These are phyloP conservation scores for Penicillium antarcticum DNA, from an alignment of 495 filamentous ascomycete species.

Conservation along the genomic window DNA sequence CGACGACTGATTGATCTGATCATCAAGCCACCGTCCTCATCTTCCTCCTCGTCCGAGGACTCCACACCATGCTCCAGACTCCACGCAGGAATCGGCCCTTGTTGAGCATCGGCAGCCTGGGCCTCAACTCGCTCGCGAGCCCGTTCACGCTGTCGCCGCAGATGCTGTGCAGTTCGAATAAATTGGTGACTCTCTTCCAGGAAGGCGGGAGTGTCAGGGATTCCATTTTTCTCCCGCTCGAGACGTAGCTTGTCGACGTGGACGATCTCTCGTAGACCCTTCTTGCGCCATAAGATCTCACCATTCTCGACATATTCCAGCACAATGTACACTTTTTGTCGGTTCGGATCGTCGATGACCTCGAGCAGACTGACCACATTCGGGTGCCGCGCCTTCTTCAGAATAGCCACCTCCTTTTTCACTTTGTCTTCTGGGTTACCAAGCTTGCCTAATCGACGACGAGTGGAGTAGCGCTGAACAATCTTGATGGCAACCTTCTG, in stretches of 20 bases:
- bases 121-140: constrained; percentile 50
- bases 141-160: constrained; percentile 56
- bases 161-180: constrained; percentile 52
- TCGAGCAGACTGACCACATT: constrained; percentile 94
- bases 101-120: constrained; percentile 43
- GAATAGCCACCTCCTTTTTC: constrained; percentile 92
- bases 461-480: constrained; percentile 91
- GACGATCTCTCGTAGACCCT: constrained; percentile 74
- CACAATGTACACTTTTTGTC: constrained; percentile 97
- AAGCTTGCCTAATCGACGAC: constrained; percentile 77
- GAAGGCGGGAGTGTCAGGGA: constrained; percentile 47
- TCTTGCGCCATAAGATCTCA: constrained; percentile 89
- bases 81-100: constrained; percentile 56
- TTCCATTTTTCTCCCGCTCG: constrained; percentile 65
- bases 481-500: constrained; percentile 97
- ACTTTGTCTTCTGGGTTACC: constrained; percentile 85
- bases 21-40: constrained; percentile 38
- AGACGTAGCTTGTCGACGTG: constrained; percentile 75
- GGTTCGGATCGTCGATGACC: constrained; percentile 93
- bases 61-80: constrained; percentile 78
- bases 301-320: constrained; percentile 91
- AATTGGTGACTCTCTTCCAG: constrained; percentile 61
- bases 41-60: constrained; percentile 54
- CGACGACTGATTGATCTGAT: constrained; percentile 36
- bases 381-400: constrained; percentile 95